Conservation (phyloP, 495 filamentous ascomycete genomes). For the Neurospora cerealis region DNA sequence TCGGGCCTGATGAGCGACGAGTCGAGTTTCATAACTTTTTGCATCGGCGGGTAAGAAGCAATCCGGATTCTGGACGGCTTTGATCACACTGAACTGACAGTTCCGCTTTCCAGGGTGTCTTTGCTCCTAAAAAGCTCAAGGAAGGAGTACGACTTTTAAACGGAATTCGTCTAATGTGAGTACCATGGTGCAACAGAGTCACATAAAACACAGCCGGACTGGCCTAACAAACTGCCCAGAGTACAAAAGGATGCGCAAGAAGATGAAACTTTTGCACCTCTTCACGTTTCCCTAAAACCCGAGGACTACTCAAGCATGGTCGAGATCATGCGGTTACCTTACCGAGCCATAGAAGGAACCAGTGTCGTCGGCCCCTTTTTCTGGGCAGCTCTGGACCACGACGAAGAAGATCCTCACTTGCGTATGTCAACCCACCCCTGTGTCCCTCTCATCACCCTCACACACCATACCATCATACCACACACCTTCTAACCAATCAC, state of each 20-base stretch:
- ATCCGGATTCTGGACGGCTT: not conserved
- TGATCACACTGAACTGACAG: not conserved
- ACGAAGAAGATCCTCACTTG: conserved; percentile 39
- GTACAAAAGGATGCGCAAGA: conserved; percentile 42
- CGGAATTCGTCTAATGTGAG: conserved; percentile 42
- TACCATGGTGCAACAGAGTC: not conserved
- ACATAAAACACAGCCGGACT: not conserved
- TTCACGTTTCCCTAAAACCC: conserved; percentile 32
- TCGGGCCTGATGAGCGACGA: conserved; percentile 22
- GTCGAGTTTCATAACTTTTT: conserved; percentile 48
- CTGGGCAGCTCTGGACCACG: conserved; percentile 43
- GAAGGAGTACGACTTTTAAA: conserved; percentile 29
- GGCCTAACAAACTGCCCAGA: conserved; percentile 16
- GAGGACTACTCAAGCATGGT: conserved; percentile 34
- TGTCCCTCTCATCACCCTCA: not conserved
- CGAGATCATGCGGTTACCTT: conserved; percentile 35
- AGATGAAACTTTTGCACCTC: conserved; percentile 40
- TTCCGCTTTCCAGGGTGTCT: conserved; percentile 32
- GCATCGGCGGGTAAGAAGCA: conserved; percentile 30
- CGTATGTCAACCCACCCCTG: conserved; percentile 24
- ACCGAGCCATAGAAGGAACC: conserved; percentile 39
- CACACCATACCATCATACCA: not conserved
- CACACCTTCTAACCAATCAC: not conserved
- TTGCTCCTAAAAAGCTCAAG: conserved; percentile 31
- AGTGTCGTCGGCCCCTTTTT: conserved; percentile 47